Base-by-base conservation (phyloP, 352 stramenopile genomes). In the Phytophthora hibernalis region DNA sequence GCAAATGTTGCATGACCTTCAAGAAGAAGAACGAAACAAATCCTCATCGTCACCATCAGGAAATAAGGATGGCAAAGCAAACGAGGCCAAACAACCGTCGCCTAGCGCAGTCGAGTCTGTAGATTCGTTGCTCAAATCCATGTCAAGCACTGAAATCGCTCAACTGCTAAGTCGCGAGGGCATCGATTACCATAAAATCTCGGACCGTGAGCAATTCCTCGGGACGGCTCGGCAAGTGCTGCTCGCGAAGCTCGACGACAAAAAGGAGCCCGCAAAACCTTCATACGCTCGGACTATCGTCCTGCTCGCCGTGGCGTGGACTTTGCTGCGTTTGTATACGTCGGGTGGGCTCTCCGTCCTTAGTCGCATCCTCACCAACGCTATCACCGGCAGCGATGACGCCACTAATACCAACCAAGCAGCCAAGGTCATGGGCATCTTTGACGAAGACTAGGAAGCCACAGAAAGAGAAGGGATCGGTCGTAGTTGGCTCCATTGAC, bases 1-100 rank as follows among this genome's bases (percentile, higher is more conserved):
- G 64, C 70, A 89, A 61, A 93, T 94, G 82, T 68, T 96, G 16
- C 74, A 90, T 37, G 79, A 96, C 31, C 74, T 95, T 13, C 88
- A 95, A 72, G 74, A 90, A 21, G 81, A 92, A 22, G 80, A 94
- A 52, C 73, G 74, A 8, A 65, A 50, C 30, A 82, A 89, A 53
- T 30, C 63, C 11, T 68, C 20, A 30, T 63, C 54, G 54, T 56
- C 61, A 2, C 2, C 8, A 21, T 42, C 45, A 24, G 53, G 28
- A 18, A 59, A 75, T 22, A 35, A 43, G 9, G 40, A 38, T 28
- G 57, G 57, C 8, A 5, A 31, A 31, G 26, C 26, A 31, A 31
- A 8, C 26, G 26, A 31, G 26, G 65, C 76, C 7, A 69, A 68
- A 11, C 16, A 40, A 53, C 52, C 59, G 11, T 6, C 60, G 35